phyloP scores from a whole-genome alignment of 768 basidiomycete species.

The Tylopilus sp. region DNA sequence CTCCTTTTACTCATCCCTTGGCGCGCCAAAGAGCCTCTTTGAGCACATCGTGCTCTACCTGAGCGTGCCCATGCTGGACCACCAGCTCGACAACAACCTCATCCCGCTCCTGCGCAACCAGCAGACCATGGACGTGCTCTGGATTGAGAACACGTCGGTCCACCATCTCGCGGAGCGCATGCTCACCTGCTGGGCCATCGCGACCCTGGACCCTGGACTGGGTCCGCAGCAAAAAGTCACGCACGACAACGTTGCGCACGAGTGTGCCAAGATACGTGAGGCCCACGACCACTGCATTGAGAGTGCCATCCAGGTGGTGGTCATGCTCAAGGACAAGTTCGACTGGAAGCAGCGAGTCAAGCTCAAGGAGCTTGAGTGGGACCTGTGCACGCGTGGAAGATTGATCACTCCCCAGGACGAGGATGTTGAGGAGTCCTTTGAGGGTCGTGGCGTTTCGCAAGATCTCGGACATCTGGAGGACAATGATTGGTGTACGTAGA shows the following conservation, averaged over 20 bases:
- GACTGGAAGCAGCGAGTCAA: constrained; percentile 82
- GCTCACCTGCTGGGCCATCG: constrained; percentile 49
- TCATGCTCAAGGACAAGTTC: constrained; percentile 73
- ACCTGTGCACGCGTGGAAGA: constrained; percentile 50
- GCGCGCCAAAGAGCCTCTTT: constrained; percentile 44
- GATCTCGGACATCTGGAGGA: too few species aligned
- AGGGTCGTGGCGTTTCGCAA: too few species aligned
- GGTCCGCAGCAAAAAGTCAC: constrained; percentile 25
- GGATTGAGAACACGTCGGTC: constrained; percentile 68
- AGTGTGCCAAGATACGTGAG: constrained; percentile 61
- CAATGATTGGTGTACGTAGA: too few species aligned
- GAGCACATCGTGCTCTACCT: constrained; percentile 73
- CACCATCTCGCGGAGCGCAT: constrained; percentile 66
- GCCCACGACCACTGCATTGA: constrained; percentile 77
- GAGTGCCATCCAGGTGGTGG: constrained; percentile 74
- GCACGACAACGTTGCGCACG: constrained; percentile 59
- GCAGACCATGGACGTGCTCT: constrained; percentile 74
- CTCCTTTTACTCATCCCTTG: constrained; percentile 64
- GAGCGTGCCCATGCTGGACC: constrained; percentile 50
- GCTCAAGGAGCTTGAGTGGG: constrained; percentile 70
- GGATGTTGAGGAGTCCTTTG: too few species aligned
- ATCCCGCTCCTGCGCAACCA: constrained; percentile 74
- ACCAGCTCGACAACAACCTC: constrained; percentile 69
- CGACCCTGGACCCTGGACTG: too few species aligned
- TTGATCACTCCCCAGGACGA: too few species aligned